Evolutionary conservation across 768 basidiomycete species (phyloP).

Genomic region (Pisolithus tinctorius): DNA sequence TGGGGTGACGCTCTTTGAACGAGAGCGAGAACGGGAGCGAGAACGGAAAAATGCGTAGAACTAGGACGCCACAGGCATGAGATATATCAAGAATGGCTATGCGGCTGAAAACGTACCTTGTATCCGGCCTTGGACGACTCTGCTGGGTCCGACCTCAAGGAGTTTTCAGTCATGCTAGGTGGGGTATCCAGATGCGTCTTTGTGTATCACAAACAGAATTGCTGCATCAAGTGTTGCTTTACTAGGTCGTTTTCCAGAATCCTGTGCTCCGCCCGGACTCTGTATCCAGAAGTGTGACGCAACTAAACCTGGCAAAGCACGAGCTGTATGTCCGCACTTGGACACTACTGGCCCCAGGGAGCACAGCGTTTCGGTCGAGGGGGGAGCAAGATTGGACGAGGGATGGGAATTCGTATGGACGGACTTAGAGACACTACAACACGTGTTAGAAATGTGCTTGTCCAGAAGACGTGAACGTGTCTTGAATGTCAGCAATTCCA

Average conservation of each 20-base stretch:
- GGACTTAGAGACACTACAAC: constrained; percentile 31
- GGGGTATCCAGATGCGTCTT: constrained; percentile 1
- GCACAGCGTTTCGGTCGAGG: constrained; percentile 19
- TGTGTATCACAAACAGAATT: constrained; percentile 4
- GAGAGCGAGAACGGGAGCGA: constrained; percentile 44
- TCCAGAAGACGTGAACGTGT: constrained; percentile 18
- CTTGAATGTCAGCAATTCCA: constrained; percentile 12
- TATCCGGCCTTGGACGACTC: constrained; percentile 33
- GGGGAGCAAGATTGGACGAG: constrained; percentile 22
- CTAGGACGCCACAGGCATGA: constrained; percentile 25
- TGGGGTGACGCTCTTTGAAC: constrained; percentile 1
- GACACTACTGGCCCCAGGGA: not conserved
- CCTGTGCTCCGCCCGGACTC: not conserved
- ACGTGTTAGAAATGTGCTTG: constrained; percentile 37
- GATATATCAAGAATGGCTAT: not conserved
- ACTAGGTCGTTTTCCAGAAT: not conserved
- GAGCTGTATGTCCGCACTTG: not conserved
- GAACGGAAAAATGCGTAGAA: constrained; percentile 59
- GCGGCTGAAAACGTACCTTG: constrained; percentile 30
- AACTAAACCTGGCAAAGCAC: not conserved
- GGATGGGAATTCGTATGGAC: constrained; percentile 29
- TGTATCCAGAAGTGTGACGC: not conserved
- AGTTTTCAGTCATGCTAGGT: constrained; percentile 6
- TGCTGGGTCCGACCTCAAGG: constrained; percentile 2
- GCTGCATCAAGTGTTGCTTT: constrained; percentile 1